These are phyloP conservation scores for Crithidia brevicula DNA, from an alignment of 208 protist genomes.

Conservation along the genomic window DNA sequence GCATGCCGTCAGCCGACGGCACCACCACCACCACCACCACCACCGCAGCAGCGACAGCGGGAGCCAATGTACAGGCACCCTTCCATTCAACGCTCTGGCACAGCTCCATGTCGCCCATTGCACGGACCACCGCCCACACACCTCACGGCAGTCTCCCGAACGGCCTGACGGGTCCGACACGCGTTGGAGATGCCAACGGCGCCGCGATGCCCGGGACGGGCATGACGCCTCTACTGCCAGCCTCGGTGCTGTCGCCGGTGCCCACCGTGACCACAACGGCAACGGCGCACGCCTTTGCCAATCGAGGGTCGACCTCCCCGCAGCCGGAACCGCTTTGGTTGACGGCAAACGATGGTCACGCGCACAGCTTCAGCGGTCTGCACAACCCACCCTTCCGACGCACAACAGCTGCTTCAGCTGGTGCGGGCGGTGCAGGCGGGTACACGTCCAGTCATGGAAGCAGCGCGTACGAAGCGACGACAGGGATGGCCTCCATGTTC, in stretches of 20 bases:
- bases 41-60: too few relatives aligned
- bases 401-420: not conserved
- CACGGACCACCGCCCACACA: too few relatives aligned
- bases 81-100: too few relatives aligned
- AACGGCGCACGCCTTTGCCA: not conserved
- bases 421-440: too few relatives aligned
- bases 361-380: constrained; percentile 10
- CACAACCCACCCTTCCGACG: not conserved
- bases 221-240: not conserved
- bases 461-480: not conserved
- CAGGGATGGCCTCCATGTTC: constrained; percentile 1
- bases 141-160: too few relatives aligned
- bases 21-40: not conserved
- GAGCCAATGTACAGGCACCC: too few relatives aligned
- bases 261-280: not conserved
- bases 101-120: too few relatives aligned
- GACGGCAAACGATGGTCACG: not conserved
- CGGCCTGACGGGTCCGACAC: not conserved
- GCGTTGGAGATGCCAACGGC: not conserved
- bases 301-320: not conserved
- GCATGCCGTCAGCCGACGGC: not conserved
- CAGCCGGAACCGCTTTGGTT: not conserved
- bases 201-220: not conserved
- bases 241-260: not conserved
- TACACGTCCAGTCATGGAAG: not conserved